Evolutionary conservation across 2,329 filamentous ascomycete species (phyloP), one percentile per base, ranked within the genome.

Genomic region (Beauveria sp.): DNA sequence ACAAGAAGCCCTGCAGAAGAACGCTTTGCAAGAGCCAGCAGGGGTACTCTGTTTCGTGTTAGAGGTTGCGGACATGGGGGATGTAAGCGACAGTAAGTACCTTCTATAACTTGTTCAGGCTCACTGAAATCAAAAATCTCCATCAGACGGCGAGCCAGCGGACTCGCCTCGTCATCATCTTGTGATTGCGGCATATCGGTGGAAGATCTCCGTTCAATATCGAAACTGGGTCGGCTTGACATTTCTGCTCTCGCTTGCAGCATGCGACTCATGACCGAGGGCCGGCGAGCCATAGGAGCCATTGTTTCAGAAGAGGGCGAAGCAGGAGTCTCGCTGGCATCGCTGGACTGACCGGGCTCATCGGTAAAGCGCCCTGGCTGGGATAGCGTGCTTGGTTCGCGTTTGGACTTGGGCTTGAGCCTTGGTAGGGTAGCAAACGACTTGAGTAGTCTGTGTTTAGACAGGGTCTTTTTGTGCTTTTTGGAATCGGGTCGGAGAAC

Each of bases 21-120:
- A 96, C 91, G 70, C 89, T 96, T 72, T 97, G 92, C 40, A 98
- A 77, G 45, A 98, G 78, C 87, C 91, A 97, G 76, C 93, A 98
- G 9, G 92, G 90, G 72, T 96, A 97, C 77, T 98, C 93, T 85
- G 73, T 42, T 53, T 4, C 6, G 31, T 18, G 62, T 71, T 63
- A 66, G 65, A 5, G 4, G 1, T 49, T 31, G 28, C 9, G 5
- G 9, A 9, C 3, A 20, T 6, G 14, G 24, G 9, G 6, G n/a
- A 40, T 24, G n/a, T 22, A 3, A 18, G 12, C 12, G 18, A 22
- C 12, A 24, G 60, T 73, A 88, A 24, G 59, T 73, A 88, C 87
- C 87, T 73, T 90, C 87, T 64, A 96, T 86, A 24, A 98, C 90
- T 64, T 92, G 88, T 72, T 99, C 95, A 0, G 89, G 83, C 43